These are phyloP conservation scores for Fusarium nematophilum DNA, from an alignment of 2,329 filamentous ascomycete genomes.

Conservation along the genomic window DNA sequence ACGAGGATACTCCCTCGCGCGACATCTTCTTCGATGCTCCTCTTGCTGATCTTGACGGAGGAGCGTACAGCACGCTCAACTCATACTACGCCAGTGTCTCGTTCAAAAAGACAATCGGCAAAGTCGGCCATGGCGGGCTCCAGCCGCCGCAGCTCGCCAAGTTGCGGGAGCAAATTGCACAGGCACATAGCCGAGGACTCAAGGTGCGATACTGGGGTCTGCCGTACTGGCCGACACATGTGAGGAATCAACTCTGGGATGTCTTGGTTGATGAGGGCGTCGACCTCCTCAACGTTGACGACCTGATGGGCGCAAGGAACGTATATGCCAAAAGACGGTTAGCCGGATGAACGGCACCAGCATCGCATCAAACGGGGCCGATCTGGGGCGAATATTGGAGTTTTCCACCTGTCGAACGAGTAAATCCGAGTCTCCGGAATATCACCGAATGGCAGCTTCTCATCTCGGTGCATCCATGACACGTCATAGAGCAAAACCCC, in stretches of 20 bases:
- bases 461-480: conserved; percentile 25
- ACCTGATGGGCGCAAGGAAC: conserved; percentile 56
- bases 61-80: conserved; percentile 62
- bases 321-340: conserved; percentile 14
- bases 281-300: conserved; percentile 71
- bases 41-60: conserved; percentile 54
- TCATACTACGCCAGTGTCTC: conserved; percentile 74
- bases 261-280: conserved; percentile 66
- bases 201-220: conserved; percentile 71
- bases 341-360: conserved; percentile 1
- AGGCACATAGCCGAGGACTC: conserved; percentile 65
- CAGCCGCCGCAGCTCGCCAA: conserved; percentile 55
- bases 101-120: conserved; percentile 65
- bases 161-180: conserved; percentile 58
- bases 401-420: conserved; percentile 11
- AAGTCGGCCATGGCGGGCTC: conserved; percentile 58
- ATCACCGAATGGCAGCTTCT: conserved; percentile 39
- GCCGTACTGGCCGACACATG: conserved; percentile 65
- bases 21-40: conserved; percentile 77
- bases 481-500: conserved; percentile 42
- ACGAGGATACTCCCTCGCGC: conserved; percentile 47
- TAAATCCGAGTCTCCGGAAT: conserved; percentile 43
- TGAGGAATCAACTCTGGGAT: conserved; percentile 68
- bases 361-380: background rate
- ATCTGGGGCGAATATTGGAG: background rate